Conservation (phyloP, 371 early-diverging fungal species). For the Circinella minor region DNA sequence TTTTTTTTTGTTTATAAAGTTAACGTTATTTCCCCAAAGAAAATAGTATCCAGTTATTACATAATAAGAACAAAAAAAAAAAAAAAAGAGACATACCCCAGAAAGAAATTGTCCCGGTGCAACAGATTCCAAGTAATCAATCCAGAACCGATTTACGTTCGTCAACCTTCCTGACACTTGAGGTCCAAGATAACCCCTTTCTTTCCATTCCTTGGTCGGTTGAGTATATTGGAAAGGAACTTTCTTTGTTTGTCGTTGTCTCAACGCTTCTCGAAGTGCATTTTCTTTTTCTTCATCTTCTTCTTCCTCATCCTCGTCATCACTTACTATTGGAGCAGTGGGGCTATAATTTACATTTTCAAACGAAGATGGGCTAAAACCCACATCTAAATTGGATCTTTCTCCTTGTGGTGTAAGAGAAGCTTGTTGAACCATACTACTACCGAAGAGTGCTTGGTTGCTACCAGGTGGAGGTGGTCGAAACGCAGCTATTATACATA, state of each 20-base stretch:
- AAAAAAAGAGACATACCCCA: slow-evolving; percentile 27
- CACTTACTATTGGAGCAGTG: not conserved
- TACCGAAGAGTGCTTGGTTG: too few relatives aligned
- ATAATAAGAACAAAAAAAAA: not conserved
- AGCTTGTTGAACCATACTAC: too few relatives aligned
- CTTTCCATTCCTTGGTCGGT: slow-evolving; percentile 39
- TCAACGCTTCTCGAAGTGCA: slow-evolving; percentile 26
- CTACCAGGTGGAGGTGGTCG: too few relatives aligned
- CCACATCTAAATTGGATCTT: slow-evolving; percentile 4
- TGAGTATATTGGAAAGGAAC: slow-evolving; percentile 27
- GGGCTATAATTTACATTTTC: too few relatives aligned
- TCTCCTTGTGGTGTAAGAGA: not conserved
- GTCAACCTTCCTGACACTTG: not conserved
- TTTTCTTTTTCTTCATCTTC: slow-evolving; percentile 21
- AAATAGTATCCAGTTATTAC: too few relatives aligned
- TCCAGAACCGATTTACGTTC: slow-evolving; percentile 53
- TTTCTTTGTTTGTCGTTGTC: slow-evolving; percentile 18
- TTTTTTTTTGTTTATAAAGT: not conserved
- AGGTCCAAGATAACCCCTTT: slow-evolving; percentile 25
- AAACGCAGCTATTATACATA: too few relatives aligned
- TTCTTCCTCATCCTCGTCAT: not conserved
- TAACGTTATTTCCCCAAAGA: not conserved
- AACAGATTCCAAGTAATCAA: slow-evolving; percentile 48
- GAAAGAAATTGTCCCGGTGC: slow-evolving; percentile 35
- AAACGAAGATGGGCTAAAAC: not conserved